Evolutionary conservation across 768 basidiomycete genomes (phyloP).

Genomic region (Antrodiella citrinella): DNA sequence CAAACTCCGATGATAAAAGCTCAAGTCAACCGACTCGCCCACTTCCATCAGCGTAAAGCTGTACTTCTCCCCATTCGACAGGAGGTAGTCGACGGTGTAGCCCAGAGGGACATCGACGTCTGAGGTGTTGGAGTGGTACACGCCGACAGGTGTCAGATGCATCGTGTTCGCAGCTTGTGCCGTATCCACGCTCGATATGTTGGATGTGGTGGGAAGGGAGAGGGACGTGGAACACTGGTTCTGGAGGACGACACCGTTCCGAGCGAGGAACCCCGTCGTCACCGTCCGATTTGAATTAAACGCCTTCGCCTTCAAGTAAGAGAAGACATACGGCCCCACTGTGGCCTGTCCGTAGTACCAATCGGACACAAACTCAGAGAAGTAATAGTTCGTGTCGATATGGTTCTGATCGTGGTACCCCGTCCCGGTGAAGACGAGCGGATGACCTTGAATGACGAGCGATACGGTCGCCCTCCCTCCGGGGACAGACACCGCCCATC

Average conservation of each 20-base stretch:
- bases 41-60: conserved; percentile 14
- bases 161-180: conserved; percentile 12
- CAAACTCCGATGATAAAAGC: conserved; percentile 20
- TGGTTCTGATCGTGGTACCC: conserved; percentile 22
- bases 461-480: conserved; percentile 15
- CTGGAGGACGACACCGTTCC: conserved; percentile 16
- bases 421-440: conserved; percentile 13
- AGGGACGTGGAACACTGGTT: conserved; percentile 20
- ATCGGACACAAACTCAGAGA: conserved; percentile 6
- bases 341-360: conserved; percentile 18
- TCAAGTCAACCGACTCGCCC: conserved; percentile 12
- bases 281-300: conserved; percentile 6
- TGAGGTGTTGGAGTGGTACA: background rate
- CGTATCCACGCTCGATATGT: conserved; percentile 12
- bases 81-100: conserved; percentile 15
- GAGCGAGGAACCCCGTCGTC: conserved; percentile 19
- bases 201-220: conserved; percentile 10
- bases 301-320: conserved; percentile 12
- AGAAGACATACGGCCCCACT: conserved; percentile 17
- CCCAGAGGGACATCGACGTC: conserved; percentile 14
- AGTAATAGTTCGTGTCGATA: conserved; percentile 2
- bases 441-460: conserved; percentile 12
- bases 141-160: background rate
- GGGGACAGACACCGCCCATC: conserved; percentile 18
- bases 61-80: conserved; percentile 14